A percentile compares a stretch with the other conserved stretches of the same genome.
These are phyloP conservation scores for Tephrocybe sp. DNA, from an alignment of 768 basidiomycete genomes.

Conservation along the genomic window DNA sequence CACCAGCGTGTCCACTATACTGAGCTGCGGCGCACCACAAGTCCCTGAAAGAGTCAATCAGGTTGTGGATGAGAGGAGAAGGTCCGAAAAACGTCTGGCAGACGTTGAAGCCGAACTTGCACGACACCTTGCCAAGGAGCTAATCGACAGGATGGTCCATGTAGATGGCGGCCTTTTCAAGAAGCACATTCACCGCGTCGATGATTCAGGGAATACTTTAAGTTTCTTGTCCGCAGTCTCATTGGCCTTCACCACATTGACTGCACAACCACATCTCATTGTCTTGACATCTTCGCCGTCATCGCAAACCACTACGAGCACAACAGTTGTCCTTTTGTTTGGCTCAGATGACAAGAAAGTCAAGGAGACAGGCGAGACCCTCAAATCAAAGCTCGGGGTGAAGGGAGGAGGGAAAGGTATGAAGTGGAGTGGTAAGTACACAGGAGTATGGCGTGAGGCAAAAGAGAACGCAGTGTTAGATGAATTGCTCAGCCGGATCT, in stretches of 20 bases:
- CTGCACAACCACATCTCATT: constrained; percentile 11
- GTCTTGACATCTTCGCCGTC: constrained; percentile 66
- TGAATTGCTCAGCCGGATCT: constrained; percentile 34
- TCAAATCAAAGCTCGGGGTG: constrained; percentile 57
- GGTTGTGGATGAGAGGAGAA: constrained; percentile 66
- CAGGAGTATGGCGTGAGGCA: constrained; percentile 59
- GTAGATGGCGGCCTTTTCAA: constrained; percentile 33
- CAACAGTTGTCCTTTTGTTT: constrained; percentile 57
- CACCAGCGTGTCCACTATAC: constrained; percentile 45
- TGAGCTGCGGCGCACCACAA: constrained; percentile 68
- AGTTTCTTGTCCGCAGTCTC: constrained; percentile 61
- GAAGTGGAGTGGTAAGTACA: constrained; percentile 76
- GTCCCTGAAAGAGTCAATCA: constrained; percentile 70
- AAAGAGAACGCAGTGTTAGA: constrained; percentile 42
- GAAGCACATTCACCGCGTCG: constrained; percentile 56
- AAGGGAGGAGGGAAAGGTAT: constrained; percentile 80
- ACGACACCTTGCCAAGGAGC: constrained; percentile 38
- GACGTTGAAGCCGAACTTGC: constrained; percentile 73
- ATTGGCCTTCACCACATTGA: constrained; percentile 39
- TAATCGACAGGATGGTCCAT: constrained; percentile 38
- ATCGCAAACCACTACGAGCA: constrained; percentile 47
- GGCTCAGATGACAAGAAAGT: constrained; percentile 62
- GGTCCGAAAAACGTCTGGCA: constrained; percentile 62
- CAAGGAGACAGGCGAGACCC: constrained; percentile 54
- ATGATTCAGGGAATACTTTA: constrained; percentile 60